These are phyloP conservation scores for Kwoniella mangroviensis DNA, from an alignment of 768 basidiomycete species.

Conservation along the genomic window DNA sequence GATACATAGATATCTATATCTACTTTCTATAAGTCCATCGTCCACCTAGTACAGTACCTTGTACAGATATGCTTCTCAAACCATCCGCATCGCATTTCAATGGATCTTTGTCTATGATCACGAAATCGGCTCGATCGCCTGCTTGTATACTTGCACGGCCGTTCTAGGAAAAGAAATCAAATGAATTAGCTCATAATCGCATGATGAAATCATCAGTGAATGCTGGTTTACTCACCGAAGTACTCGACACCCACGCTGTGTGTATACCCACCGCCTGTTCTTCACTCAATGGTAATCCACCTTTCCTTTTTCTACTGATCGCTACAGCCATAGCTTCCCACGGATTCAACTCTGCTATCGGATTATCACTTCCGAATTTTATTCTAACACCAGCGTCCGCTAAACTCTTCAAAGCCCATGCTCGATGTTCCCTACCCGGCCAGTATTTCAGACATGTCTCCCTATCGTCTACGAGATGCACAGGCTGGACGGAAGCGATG, in stretches of 20 bases:
- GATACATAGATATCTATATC: neutral
- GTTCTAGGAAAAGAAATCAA: conserved; percentile 11
- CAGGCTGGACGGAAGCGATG: conserved; percentile 43
- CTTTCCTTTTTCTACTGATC: conserved; percentile 14
- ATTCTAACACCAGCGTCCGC: conserved; percentile 33
- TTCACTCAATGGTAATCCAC: conserved; percentile 28
- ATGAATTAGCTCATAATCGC: neutral
- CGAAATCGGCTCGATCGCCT: conserved; percentile 41
- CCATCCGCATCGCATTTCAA: conserved; percentile 24
- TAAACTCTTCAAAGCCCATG: conserved; percentile 34
- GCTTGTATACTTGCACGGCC: conserved; percentile 30
- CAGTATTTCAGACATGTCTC: conserved; percentile 38
- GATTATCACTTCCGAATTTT: conserved; percentile 45
- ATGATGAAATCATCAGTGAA: neutral
- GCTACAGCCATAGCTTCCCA: conserved; percentile 28
- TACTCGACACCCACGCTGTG: conserved; percentile 36
- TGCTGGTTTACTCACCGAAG: conserved; percentile 13
- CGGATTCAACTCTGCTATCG: conserved; percentile 42
- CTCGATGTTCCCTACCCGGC: conserved; percentile 37
- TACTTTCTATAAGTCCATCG: conserved; percentile 31
- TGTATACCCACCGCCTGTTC: conserved; percentile 39
- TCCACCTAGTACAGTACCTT: conserved; percentile 43
- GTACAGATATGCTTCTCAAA: conserved; percentile 33
- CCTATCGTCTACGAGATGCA: conserved; percentile 46
- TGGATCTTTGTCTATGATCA: conserved; percentile 33